Evolutionary conservation across 768 basidiomycete species (phyloP).

Genomic region (Xerocomellus intermedius): DNA sequence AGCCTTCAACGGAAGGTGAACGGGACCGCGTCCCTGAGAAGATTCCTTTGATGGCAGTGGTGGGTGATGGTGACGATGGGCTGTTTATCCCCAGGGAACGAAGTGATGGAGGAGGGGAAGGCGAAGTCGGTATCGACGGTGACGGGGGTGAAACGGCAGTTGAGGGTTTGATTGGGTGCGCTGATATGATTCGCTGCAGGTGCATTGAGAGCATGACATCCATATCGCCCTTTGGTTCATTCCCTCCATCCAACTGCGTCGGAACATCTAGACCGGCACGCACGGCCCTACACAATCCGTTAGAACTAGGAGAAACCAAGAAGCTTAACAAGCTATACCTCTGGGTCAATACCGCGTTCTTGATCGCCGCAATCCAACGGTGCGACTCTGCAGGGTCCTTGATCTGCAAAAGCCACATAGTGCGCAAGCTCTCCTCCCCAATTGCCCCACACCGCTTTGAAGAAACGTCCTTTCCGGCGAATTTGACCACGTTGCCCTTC

Average conservation of each 20-base stretch:
- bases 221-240: constrained; percentile 76
- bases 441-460: constrained; percentile 31
- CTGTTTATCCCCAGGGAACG: constrained; percentile 25
- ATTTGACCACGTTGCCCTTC: constrained; percentile 56
- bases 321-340: constrained; percentile 40
- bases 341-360: constrained; percentile 67
- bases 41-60: constrained; percentile 20
- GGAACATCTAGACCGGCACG: constrained; percentile 63
- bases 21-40: constrained; percentile 25
- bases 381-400: constrained; percentile 59
- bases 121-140: constrained; percentile 23
- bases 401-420: constrained; percentile 66
- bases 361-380: constrained; percentile 74
- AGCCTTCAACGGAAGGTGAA: constrained; percentile 41
- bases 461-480: constrained; percentile 63
- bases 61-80: constrained; percentile 18
- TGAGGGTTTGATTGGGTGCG: constrained; percentile 19
- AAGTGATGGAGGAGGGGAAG: constrained; percentile 29
- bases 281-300: constrained; percentile 47
- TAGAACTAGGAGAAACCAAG: background rate
- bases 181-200: constrained; percentile 53
- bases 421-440: constrained; percentile 3
- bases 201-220: constrained; percentile 84
- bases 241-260: constrained; percentile 38
- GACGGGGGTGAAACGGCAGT: constrained; percentile 8